Evolutionary conservation across 2,329 filamentous ascomycete species (phyloP), one percentile per base, ranked within the genome.

Genomic region (Beauveria sp.): DNA sequence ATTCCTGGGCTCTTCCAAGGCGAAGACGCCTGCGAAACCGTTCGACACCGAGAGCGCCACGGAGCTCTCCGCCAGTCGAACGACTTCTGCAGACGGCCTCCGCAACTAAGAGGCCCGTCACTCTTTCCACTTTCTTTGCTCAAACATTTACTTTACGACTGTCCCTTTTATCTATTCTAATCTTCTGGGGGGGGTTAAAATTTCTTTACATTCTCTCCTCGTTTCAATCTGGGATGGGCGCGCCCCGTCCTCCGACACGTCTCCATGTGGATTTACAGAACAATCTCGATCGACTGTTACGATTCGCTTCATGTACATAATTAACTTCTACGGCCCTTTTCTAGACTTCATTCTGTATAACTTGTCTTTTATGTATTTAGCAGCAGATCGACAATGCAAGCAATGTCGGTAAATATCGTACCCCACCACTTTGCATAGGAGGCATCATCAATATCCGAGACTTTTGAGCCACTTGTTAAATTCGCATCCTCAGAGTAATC

Each of bases 41-140:
- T 75, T 75, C 58, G 80, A 80, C 63, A 80, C 72, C 54, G 80
- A 83, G 64, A 82, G 79, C 67, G 79, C 79, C 70, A 80, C 77
- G 16, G 80, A 81, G 64, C 69, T 83, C 26, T 76, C 79, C 4
- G 72, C 72, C 48, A 72, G 70, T 52, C 68, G 73, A 24, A 70
- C 74, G 1, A 69, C 64, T 46, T 77, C 75, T 1, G 71, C 77
- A 26, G 73, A 75, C 51, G 68, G 63, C 26, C 37, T 6, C 30
- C 16, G 48, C 12, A 41, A 37, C 37, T 52, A 37, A 28, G 16
- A 22, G 44, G 20, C 18, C 37, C 22, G 10, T 30, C 26, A 6
- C 56, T n/a, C 51, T 24, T n/a, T 44, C 8, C 12, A n/a, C 16
- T 12, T 10, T 48, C 40, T 10, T 34, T 9, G 28, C 28, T 51